phyloP scores from a whole-genome alignment of 768 basidiomycete genomes.

The Mrakia blollopis region DNA sequence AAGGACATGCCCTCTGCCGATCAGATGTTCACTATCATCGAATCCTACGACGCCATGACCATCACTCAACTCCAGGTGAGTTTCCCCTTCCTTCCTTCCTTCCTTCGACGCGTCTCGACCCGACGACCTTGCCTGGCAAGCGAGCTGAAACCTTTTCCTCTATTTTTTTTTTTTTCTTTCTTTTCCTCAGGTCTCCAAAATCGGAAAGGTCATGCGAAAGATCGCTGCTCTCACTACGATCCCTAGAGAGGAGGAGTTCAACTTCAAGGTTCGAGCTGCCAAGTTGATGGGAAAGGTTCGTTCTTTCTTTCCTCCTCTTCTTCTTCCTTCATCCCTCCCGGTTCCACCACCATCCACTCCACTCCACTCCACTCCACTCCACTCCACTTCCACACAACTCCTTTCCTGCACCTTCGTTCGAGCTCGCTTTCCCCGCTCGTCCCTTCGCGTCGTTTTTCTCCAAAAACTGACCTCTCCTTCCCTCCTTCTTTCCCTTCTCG shows the following conservation, averaged over 20 bases:
- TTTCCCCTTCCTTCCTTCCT: conserved; percentile 16
- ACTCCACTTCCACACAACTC: no score
- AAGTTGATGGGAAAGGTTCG: conserved; percentile 57
- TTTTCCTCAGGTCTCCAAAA: conserved; percentile 62
- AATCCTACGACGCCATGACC: conserved; percentile 64
- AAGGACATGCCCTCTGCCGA: conserved; percentile 76
- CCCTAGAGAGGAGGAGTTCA: conserved; percentile 61
- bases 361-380: background rate
- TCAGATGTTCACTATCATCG: conserved; percentile 63
- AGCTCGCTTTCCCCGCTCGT: background rate
- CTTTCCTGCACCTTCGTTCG: background rate
- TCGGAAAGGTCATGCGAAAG: conserved; percentile 83
- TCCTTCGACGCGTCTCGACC: conserved; percentile 31
- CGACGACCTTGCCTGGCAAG: no score
- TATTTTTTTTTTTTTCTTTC: background rate
- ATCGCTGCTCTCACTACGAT: conserved; percentile 58
- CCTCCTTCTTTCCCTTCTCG: no score
- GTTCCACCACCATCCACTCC: background rate
- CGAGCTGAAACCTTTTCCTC: conserved; percentile 4
- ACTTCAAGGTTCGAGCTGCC: conserved; percentile 65
- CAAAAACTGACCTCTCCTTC: background rate
- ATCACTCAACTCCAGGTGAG: conserved; percentile 65
- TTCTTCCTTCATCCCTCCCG: background rate
- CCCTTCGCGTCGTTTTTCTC: background rate
- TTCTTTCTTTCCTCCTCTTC: background rate